Evolutionary conservation across 164 flowering plant genomes (phyloP).

Genomic region (Dillenia suffruticosa): DNA sequence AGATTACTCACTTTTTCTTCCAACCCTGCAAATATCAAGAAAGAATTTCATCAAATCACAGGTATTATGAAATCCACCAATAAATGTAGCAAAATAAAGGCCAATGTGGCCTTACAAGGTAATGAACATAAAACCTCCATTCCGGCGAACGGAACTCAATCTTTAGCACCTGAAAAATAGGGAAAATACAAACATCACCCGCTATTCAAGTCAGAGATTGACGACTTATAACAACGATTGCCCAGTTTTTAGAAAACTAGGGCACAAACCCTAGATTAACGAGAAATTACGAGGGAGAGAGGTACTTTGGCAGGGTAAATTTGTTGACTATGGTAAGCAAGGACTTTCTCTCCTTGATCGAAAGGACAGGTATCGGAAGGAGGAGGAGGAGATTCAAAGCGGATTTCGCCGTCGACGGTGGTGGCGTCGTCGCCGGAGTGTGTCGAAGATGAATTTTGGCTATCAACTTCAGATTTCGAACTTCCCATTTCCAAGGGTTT

Average conservation of each 20-base stretch:
- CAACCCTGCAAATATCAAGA: constrained; percentile 64
- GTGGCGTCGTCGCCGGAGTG: constrained; percentile 8
- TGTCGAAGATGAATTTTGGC: background rate
- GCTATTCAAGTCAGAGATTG: too few species aligned
- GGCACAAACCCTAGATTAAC: too few species aligned
- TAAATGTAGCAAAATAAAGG: too few species aligned
- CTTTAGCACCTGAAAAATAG: constrained; percentile 26
- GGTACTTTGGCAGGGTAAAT: constrained; percentile 44
- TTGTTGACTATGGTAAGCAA: constrained; percentile 26
- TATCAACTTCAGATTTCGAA: background rate
- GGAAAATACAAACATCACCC: too few species aligned
- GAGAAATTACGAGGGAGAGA: background rate
- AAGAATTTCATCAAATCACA: constrained; percentile 12
- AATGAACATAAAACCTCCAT: constrained; percentile 41
- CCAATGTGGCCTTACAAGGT: constrained; percentile 28
- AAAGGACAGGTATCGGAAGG: constrained; percentile 13
- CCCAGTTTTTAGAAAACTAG: too few species aligned
- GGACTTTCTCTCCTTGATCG: constrained; percentile 33
- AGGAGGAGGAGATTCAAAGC: constrained; percentile 2
- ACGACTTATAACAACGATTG: too few species aligned
- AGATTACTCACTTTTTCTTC: constrained; percentile 64
- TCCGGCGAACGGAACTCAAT: constrained; percentile 15
- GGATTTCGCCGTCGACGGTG: constrained; percentile 14
- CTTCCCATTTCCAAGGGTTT: background rate
- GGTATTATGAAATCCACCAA: background rate